phyloP scores from a whole-genome alignment of 73 alveolate genomes.

The Paraurostyla sp. region DNA sequence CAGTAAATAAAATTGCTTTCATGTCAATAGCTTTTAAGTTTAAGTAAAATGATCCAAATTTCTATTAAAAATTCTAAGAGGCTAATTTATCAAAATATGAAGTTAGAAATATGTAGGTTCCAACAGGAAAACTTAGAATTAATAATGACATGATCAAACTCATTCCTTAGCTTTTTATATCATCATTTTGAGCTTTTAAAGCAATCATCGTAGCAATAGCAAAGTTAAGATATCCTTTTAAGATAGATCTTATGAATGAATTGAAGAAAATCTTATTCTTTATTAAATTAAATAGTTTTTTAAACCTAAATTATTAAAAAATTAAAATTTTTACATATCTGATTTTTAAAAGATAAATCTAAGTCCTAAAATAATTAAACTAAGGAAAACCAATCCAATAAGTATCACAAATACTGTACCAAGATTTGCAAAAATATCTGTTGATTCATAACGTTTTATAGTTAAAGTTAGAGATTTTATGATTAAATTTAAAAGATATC shows the following conservation, averaged over 20 bases:
- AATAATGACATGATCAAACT: neutral
- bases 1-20: neutral
- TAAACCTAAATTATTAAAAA: neutral
- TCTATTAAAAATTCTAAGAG: neutral
- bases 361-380: neutral
- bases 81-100: neutral
- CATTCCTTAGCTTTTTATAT: too few species aligned
- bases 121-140: neutral
- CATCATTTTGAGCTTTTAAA: neutral
- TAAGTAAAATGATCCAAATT: slow-evolving; percentile 35
- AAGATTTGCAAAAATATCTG: too few species aligned
- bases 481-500: neutral
- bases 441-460: too few species aligned
- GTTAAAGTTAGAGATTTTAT: neutral
- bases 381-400: neutral
- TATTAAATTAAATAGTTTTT: neutral
- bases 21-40: neutral
- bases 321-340: neutral
- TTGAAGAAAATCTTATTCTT: slow-evolving; percentile 6
- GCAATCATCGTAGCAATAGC: slow-evolving; percentile 30
- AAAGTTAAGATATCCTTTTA: slow-evolving; percentile 42
- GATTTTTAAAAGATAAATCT: neutral
- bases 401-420: too few species aligned
- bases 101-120: neutral
- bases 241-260: neutral